Conservation (phyloP, 768 basidiomycete genomes). For the Fibroporia radiculosa region DNA sequence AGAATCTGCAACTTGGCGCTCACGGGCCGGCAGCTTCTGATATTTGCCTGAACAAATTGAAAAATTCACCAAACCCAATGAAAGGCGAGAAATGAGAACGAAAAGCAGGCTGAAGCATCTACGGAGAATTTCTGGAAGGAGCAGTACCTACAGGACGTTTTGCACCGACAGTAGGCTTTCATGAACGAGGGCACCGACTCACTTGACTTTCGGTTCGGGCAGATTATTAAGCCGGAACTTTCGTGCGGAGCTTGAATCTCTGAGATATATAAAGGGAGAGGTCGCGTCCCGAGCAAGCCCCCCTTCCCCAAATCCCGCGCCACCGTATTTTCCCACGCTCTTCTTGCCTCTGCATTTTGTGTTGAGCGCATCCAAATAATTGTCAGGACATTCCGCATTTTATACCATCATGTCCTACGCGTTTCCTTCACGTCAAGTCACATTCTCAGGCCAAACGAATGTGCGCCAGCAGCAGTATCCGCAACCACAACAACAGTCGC, state of each 20-base stretch:
- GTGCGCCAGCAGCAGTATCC: slow-evolving; percentile 29
- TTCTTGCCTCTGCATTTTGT: background rate
- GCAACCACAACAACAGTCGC: slow-evolving; percentile 35
- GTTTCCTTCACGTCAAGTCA: slow-evolving; percentile 72
- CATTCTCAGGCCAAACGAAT: slow-evolving; percentile 57
- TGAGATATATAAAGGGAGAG: slow-evolving; percentile 9
- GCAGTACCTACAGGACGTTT: too few species aligned
- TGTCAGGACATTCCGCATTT: background rate
- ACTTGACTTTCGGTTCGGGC: too few species aligned
- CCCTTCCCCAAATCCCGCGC: slow-evolving; percentile 5
- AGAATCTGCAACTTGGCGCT: too few species aligned
- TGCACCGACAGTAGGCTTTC: too few species aligned
- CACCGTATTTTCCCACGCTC: slow-evolving; percentile 16
- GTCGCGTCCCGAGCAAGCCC: slow-evolving; percentile 1
- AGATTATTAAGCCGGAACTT: too few species aligned
- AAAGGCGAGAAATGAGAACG: too few species aligned
- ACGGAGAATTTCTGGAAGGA: too few species aligned
- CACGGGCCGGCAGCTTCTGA: too few species aligned
- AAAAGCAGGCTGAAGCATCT: too few species aligned
- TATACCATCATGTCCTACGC: slow-evolving; percentile 44
- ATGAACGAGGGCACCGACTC: too few species aligned
- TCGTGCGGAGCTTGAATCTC: slow-evolving; percentile 13
- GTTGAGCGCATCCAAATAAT: background rate
- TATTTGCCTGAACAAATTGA: too few species aligned
- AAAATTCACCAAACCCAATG: too few species aligned